A percentile compares a stretch with the other conserved stretches of the same genome.
These are phyloP conservation scores for Lachancea mirantina DNA, from an alignment of 805 yeast species.

Conservation along the genomic window DNA sequence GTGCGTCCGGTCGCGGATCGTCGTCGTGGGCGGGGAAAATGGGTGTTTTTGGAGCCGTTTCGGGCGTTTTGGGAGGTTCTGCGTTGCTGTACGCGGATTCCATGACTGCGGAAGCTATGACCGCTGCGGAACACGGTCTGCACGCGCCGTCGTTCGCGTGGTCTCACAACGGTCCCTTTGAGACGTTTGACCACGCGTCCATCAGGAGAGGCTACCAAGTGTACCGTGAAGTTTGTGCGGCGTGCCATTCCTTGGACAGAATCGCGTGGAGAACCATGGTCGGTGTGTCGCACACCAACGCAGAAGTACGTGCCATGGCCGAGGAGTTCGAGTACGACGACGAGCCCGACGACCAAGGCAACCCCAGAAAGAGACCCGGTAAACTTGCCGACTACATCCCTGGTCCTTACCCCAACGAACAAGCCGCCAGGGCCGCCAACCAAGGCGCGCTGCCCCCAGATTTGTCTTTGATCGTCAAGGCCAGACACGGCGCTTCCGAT, in stretches of 20 bases:
- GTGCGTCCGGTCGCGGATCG: background rate
- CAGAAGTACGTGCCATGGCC: conserved; percentile 88
- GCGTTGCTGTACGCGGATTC: conserved; percentile 77
- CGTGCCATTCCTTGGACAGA: conserved; percentile 95
- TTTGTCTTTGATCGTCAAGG: conserved; percentile 92
- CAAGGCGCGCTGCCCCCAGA: conserved; percentile 99
- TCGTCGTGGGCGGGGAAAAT: conserved; percentile 2
- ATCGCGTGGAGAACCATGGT: conserved; percentile 98
- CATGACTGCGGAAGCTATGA: conserved; percentile 88
- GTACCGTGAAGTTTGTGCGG: conserved; percentile 97
- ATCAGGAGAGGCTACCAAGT: conserved; percentile 99
- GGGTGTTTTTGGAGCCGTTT: conserved; percentile 49
- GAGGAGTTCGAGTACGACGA: conserved; percentile 97
- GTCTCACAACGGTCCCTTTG: conserved; percentile 91
- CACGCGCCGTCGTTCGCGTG: conserved; percentile 91
- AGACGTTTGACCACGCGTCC: conserved; percentile 87
- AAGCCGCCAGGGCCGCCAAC: conserved; percentile 99
- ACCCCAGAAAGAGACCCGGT: conserved; percentile 97
- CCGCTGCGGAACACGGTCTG: conserved; percentile 97
- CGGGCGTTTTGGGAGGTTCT: conserved; percentile 76
- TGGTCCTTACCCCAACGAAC: conserved; percentile 94
- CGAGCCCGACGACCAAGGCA: conserved; percentile 98
- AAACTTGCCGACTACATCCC: conserved; percentile 93
- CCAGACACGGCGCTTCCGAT: conserved; percentile 97
- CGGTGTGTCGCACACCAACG: conserved; percentile 88